A percentile compares a stretch with the other conserved stretches of the same genome.
Evolutionary conservation across 768 basidiomycete species (phyloP).

Genomic region (Roridomyces roridus): DNA sequence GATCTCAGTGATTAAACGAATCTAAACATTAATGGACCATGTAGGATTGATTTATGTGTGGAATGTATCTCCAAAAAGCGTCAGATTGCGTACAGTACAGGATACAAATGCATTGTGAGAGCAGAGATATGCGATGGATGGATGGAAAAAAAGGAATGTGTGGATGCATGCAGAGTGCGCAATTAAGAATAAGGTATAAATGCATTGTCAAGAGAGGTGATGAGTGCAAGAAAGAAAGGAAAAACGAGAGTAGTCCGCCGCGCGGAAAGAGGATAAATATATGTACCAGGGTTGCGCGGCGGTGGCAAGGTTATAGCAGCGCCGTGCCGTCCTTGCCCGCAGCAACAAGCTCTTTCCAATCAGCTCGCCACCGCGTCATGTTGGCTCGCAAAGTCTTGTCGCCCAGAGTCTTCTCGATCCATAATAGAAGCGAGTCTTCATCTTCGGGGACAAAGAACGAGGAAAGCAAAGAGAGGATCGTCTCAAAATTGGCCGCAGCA

Average conservation of each 20-base stretch:
- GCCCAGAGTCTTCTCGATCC: conserved; percentile 71
- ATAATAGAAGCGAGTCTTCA: conserved; percentile 80
- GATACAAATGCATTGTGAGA: conserved; percentile 25
- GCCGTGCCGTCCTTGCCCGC: conserved; percentile 66
- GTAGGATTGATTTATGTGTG: not conserved
- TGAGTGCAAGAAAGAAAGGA: not conserved
- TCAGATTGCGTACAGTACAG: conserved; percentile 9
- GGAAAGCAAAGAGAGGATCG: conserved; percentile 86
- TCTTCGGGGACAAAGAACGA: conserved; percentile 95
- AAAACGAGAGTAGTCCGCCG: conserved; percentile 2
- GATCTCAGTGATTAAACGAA: conserved; percentile 31
- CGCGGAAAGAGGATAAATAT: not conserved
- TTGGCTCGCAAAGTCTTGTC: conserved; percentile 70
- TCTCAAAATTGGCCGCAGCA: conserved; percentile 85
- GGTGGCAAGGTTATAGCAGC: conserved; percentile 50
- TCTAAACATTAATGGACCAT: too few relatives aligned
- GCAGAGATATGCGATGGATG: conserved; percentile 11
- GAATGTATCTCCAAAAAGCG: not conserved
- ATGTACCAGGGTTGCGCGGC: conserved; percentile 8
- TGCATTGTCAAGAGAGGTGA: not conserved
- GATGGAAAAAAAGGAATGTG: conserved; percentile 18
- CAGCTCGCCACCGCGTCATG: conserved; percentile 78
- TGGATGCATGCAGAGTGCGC: conserved; percentile 1
- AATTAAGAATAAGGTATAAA: conserved; percentile 7
- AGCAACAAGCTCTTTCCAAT: conserved; percentile 78